Evolutionary conservation across 1,139 yeast genomes (phyloP), one percentile per base, ranked within the genome.

Genomic region (Saccharomyces hybrid): DNA sequence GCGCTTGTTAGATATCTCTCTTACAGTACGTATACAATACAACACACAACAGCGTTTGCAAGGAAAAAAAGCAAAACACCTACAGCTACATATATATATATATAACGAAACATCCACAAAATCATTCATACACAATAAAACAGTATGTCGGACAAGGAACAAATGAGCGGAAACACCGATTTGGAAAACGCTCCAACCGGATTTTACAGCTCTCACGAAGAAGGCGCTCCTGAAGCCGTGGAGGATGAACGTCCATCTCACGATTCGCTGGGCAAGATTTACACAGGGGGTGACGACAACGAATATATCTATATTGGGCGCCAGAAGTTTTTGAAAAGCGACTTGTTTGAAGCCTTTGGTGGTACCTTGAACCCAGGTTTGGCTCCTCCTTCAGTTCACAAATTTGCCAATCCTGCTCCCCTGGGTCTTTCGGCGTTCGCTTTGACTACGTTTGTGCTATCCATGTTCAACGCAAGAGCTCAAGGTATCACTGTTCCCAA

Each of bases 371-470:
- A 77, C 61, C 84, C 85, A 20, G 84, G 84, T 56, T 60, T 64
- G 48, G 64, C 71, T 4, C 65, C 65, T 32, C 61, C 87, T 44
- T 83, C 95, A 32, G 75, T 79, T 51, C 82, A 86, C 69, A 78
- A 83, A 70, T 84, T 88, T 68, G 96, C 86, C 57, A 89, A 89
- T 70, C 95, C 96, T 48, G 88, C 95, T 51, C 96, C 96, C 2
- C 76, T 90, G 54, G 96, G 96, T 13, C 76, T 90, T 59, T 79
- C 83, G 51, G 95, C 88, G 3, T 89, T 90, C 67, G 96, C 95
- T 6, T 75, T 88, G 61, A 87, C 96, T 20, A 87, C 96, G 4
- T 87, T 90, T 70, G 88, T 88, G 13, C 76, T 89, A 49, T 83
- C 91, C 4, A 72, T 90, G 66, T 73, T 82, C 60, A 82, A 83